Evolutionary conservation across 164 flowering plant species (phyloP).

Genomic region (Chimonanthus salicifolius): DNA sequence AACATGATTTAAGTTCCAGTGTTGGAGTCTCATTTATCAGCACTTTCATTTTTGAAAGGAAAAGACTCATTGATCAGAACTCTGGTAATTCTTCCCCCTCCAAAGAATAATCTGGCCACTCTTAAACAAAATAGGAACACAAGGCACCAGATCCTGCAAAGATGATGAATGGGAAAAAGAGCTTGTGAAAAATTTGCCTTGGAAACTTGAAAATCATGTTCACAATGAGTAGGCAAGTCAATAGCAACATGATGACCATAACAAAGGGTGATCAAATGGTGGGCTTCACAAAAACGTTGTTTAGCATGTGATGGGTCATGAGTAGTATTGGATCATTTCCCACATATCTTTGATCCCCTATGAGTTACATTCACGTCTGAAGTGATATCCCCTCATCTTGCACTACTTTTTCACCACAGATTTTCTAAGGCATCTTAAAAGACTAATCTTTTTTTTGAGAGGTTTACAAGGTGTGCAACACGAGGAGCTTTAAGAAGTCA

Average conservation of each 20-base stretch:
- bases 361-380: too few species aligned
- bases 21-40: not conserved
- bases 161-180: not conserved
- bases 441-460: too few species aligned
- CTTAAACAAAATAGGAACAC: constrained; percentile 85
- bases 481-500: too few species aligned
- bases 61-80: not conserved
- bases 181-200: not conserved
- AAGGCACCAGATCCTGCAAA: constrained; percentile 90
- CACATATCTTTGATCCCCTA: too few species aligned
- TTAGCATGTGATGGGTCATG: too few species aligned
- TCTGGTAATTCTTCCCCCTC: constrained; percentile 50
- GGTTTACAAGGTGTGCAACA: too few species aligned
- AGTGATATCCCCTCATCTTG: too few species aligned
- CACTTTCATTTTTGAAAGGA: not conserved
- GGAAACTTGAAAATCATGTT: not conserved
- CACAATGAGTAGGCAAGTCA: not conserved
- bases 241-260: not conserved
- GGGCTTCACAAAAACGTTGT: too few species aligned
- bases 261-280: too few species aligned
- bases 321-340: too few species aligned
- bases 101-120: constrained; percentile 81
- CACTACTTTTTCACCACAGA: too few species aligned
- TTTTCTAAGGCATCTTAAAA: too few species aligned
- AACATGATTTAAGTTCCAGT: not conserved